Evolutionary conservation across 1,284 basidiomycete species (phyloP).

Genomic region (Ustilago bromivora): DNA sequence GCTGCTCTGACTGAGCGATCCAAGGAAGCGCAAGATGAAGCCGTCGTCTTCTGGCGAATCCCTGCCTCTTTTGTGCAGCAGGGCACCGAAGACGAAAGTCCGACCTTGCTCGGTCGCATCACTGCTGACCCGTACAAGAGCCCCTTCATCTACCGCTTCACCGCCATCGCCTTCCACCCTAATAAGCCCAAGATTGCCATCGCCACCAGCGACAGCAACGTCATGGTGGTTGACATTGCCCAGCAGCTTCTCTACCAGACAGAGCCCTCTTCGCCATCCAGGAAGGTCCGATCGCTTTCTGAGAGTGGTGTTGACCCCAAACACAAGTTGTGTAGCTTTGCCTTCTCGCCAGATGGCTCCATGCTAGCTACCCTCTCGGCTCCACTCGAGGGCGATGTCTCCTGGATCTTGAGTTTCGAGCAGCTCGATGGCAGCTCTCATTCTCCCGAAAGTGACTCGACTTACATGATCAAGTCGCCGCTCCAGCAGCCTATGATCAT

Average conservation of each 20-base stretch:
- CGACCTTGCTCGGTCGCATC: constrained; percentile 19
- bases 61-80: constrained; percentile 23
- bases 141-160: constrained; percentile 27
- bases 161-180: constrained; percentile 31
- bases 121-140: constrained; percentile 21
- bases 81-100: constrained; percentile 13
- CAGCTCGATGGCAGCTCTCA: constrained; percentile 1
- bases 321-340: constrained; percentile 22
- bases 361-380: constrained; percentile 32
- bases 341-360: constrained; percentile 34
- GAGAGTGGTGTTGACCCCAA: constrained; percentile 18
- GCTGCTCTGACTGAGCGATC: constrained; percentile 29
- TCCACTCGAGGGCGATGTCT: constrained; percentile 13
- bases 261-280: constrained; percentile 12
- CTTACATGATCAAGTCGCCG: constrained; percentile 26
- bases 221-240: constrained; percentile 27
- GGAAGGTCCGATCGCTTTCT: constrained; percentile 13
- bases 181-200: constrained; percentile 31
- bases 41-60: constrained; percentile 28
- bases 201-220: constrained; percentile 33
- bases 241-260: constrained; percentile 17
- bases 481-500: constrained; percentile 30
- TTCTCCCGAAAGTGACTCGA: not conserved
- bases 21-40: constrained; percentile 21
- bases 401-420: constrained; percentile 28